phyloP scores from a whole-genome alignment of 257 asterid species.

The Gardenia jasminoides region DNA sequence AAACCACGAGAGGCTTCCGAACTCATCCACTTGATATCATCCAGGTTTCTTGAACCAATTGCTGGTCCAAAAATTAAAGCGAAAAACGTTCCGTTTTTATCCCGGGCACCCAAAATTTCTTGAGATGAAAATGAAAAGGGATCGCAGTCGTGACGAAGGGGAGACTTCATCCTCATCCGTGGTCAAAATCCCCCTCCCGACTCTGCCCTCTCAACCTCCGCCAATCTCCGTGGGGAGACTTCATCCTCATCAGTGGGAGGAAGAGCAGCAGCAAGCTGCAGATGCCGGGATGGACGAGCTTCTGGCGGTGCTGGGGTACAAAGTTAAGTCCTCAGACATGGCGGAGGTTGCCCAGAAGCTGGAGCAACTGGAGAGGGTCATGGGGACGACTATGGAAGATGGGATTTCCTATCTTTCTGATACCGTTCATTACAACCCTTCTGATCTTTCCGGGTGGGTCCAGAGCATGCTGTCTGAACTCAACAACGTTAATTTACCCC shows the following conservation, averaged over 20 bases:
- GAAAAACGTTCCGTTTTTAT: neutral
- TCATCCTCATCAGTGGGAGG: no score
- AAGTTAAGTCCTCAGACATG: slow-evolving; percentile 76
- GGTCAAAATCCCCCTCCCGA: neutral
- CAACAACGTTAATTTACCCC: slow-evolving; percentile 21
- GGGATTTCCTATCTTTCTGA: slow-evolving; percentile 50
- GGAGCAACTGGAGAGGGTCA: slow-evolving; percentile 72
- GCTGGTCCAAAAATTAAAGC: slow-evolving; percentile 15
- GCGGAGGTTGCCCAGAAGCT: slow-evolving; percentile 77
- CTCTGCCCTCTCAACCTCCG: neutral
- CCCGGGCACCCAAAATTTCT: neutral
- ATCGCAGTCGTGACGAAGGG: slow-evolving; percentile 51
- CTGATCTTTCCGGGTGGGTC: slow-evolving; percentile 79
- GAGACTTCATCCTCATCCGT: slow-evolving; percentile 15
- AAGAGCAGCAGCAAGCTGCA: slow-evolving; percentile 25
- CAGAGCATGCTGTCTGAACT: slow-evolving; percentile 61
- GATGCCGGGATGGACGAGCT: slow-evolving; percentile 85
- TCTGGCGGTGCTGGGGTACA: slow-evolving; percentile 73
- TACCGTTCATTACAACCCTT: slow-evolving; percentile 67
- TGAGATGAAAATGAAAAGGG: slow-evolving; percentile 61
- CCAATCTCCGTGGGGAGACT: no score
- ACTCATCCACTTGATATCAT: slow-evolving; percentile 48
- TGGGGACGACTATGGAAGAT: slow-evolving; percentile 56
- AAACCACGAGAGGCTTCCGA: slow-evolving; percentile 27
- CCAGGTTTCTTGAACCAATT: slow-evolving; percentile 58